Evolutionary conservation across 1,284 basidiomycete species (phyloP), one percentile per base, ranked within the genome.

Genomic region (Hemileia vastatrix): DNA sequence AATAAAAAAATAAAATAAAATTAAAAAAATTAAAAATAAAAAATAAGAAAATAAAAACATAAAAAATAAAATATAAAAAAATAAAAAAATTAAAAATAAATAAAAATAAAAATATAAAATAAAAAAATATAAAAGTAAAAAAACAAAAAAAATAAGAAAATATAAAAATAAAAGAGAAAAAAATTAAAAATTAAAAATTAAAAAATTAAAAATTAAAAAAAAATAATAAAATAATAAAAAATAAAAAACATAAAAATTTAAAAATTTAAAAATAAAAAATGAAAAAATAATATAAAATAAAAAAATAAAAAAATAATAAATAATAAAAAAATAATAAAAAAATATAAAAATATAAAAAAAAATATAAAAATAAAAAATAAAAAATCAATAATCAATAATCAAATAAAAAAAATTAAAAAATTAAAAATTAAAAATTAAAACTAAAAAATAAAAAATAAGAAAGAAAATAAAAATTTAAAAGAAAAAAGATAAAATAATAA

Each of bases 351-450:
- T 11, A 48, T 8, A 8, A 48, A 48, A 11, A 48, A 48, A 13
- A 8, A 48, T 11, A 11, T 11, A 48, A 13, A 8, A 48, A 48
- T 48, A 48, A 48, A 48, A 11, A 48, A 48, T 48, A 48, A 48
- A 48, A 11, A 48, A 48, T 48, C 9, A 48, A 48, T 48, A 48
- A 48, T 48, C 9, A 48, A 48, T 48, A 48, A 48, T 48, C 9
- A 48, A 48, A 11, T 6, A 48, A 11, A 48, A 48, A 48, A 11
- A 48, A 48, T 48, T 11, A 48, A 48, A 48, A 11, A 48, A 48
- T 6, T 48, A 48, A 48, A 11, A 48, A 48, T 6, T 48, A 48
- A 48, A 48, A 48, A 19, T 48, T 11, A 19, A 11, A 48, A 48
- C 6, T 48, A 48, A 48, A 11, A 6, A 48, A 19, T 48, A 48